Evolutionary conservation across 805 yeast species (phyloP).

Genomic region (Teunomyces funiuensis): DNA sequence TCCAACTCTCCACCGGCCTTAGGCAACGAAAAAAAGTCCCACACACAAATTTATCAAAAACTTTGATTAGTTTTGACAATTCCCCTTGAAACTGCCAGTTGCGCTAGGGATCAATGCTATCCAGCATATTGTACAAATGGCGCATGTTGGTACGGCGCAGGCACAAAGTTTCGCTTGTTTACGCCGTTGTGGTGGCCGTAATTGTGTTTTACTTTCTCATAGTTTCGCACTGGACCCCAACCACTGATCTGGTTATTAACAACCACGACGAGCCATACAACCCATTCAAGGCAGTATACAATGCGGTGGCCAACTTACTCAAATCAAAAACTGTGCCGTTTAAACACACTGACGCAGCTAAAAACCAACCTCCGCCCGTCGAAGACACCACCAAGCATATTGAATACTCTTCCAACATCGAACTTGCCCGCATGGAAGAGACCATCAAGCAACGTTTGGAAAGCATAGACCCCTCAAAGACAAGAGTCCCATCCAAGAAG

Average conservation of each 20-base stretch:
- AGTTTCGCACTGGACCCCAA: slow-evolving; percentile 6
- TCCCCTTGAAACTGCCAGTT: too few relatives aligned
- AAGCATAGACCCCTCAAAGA: neutral
- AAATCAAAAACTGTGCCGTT: slow-evolving; percentile 13
- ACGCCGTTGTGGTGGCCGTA: slow-evolving; percentile 7
- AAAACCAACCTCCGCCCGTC: neutral
- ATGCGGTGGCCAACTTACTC: neutral
- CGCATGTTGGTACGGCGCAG: slow-evolving; percentile 10
- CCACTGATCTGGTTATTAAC: slow-evolving; percentile 4
- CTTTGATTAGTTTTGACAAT: too few relatives aligned
- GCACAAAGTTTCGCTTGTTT: slow-evolving; percentile 6
- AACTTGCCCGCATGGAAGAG: slow-evolving; percentile 1
- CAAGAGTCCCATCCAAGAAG: neutral
- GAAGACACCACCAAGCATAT: neutral
- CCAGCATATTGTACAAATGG: neutral
- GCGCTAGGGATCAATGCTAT: too few relatives aligned
- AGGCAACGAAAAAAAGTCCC: neutral
- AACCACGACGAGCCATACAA: slow-evolving; percentile 9
- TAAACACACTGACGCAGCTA: slow-evolving; percentile 2
- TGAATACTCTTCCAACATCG: neutral
- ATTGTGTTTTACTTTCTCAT: slow-evolving; percentile 10
- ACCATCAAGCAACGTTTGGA: slow-evolving; percentile 1
- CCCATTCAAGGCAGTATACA: slow-evolving; percentile 2
- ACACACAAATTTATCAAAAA: neutral
- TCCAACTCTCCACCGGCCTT: neutral